phyloP scores from a whole-genome alignment of 2,329 filamentous ascomycete species.

The Beauveria medogensis region DNA sequence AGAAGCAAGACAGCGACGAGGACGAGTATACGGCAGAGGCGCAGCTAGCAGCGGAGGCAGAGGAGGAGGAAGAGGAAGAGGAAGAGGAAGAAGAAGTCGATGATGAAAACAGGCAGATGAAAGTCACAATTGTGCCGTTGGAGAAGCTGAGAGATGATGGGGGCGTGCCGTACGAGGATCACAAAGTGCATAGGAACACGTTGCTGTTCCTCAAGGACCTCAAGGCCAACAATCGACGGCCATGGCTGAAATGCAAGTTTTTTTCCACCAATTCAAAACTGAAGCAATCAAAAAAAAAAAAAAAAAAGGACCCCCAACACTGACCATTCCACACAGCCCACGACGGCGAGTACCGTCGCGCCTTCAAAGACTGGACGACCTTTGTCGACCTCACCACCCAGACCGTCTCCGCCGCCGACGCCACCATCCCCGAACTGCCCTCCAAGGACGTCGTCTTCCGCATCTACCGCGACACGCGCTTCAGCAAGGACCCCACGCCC shows the following conservation, averaged over 20 bases:
- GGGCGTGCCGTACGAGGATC: constrained; percentile 39
- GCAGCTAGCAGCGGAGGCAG: background rate
- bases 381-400: constrained; percentile 68
- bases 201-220: constrained; percentile 50
- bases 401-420: constrained; percentile 63
- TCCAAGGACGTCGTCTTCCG: constrained; percentile 80
- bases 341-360: constrained; percentile 69
- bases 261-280: background rate
- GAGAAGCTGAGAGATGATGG: constrained; percentile 27
- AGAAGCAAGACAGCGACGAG: constrained; percentile 18
- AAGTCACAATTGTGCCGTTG: constrained; percentile 27
- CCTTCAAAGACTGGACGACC: constrained; percentile 72
- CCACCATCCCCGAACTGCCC: constrained; percentile 79
- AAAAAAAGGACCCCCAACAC: background rate
- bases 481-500: constrained; percentile 74
- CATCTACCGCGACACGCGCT: constrained; percentile 80
- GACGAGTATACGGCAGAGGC: constrained; percentile 16
- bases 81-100: constrained; percentile 22
- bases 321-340: constrained; percentile 45
- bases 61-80: constrained; percentile 15
- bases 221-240: constrained; percentile 49
- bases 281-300: background rate
- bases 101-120: constrained; percentile 29
- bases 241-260: constrained; percentile 49
- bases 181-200: constrained; percentile 49